Conservation (phyloP, 225 moss, liverwort and hornwort species). For the Asterella californica region DNA sequence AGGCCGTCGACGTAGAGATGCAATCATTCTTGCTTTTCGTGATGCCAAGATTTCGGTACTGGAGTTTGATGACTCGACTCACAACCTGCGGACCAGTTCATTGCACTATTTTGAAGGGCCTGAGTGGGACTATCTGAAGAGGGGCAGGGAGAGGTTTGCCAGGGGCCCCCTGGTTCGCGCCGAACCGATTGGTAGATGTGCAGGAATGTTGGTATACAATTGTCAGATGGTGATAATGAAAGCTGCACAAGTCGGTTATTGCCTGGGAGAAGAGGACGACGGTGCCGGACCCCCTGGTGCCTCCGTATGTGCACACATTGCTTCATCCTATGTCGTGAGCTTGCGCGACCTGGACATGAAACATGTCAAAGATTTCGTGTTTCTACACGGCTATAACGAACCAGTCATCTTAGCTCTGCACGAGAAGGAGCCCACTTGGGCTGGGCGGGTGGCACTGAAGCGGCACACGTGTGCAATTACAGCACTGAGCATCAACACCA, state of each 20-base stretch:
- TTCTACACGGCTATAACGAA: conserved; percentile 95
- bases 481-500: conserved; percentile 94
- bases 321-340: conserved; percentile 87
- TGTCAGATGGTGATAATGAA: conserved; percentile 88
- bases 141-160: conserved; percentile 83
- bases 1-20: conserved; percentile 78
- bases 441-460: conserved; percentile 87
- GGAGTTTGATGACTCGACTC: conserved; percentile 82
- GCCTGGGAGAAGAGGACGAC: conserved; percentile 94
- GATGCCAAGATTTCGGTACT: conserved; percentile 90
- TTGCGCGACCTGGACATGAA: conserved; percentile 91
- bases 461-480: conserved; percentile 85
- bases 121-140: conserved; percentile 84
- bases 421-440: conserved; percentile 96
- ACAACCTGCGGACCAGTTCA: conserved; percentile 85
- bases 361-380: conserved; percentile 91
- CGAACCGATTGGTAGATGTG: conserved; percentile 90
- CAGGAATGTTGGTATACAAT: conserved; percentile 82
- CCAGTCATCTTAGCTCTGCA: conserved; percentile 88
- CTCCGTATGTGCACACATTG: conserved; percentile 78
- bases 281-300: conserved; percentile 48
- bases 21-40: conserved; percentile 80
- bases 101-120: conserved; percentile 98
- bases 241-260: conserved; percentile 94
- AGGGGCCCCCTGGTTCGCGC: conserved; percentile 79